Conservation (phyloP, 2,329 filamentous ascomycete genomes). For the Rutstroemia sp. region DNA sequence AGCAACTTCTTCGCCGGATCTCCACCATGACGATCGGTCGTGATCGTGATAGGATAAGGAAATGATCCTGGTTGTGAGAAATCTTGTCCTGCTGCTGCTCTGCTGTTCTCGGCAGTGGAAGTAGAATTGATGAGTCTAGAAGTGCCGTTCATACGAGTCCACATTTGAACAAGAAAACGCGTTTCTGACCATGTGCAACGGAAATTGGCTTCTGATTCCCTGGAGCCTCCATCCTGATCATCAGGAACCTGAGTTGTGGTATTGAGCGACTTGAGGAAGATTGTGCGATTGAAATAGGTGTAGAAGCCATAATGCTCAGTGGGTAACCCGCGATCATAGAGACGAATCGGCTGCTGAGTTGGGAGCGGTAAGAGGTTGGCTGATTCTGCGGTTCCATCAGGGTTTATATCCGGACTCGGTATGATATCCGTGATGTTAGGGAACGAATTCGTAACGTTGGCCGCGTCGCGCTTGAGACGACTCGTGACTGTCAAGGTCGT, state of each 20-base stretch:
- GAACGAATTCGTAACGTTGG: slow-evolving; percentile 16
- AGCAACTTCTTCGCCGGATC: slow-evolving; percentile 43
- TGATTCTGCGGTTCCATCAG: slow-evolving; percentile 65
- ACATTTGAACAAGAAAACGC: slow-evolving; percentile 57
- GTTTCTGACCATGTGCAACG: slow-evolving; percentile 54
- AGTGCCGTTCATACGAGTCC: slow-evolving; percentile 45
- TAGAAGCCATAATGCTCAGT: slow-evolving; percentile 94
- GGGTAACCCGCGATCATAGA: slow-evolving; percentile 74
- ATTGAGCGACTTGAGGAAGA: slow-evolving; percentile 55
- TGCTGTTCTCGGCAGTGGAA: slow-evolving; percentile 1
- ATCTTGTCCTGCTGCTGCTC: slow-evolving; percentile 23
- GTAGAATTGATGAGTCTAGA: slow-evolving; percentile 34
- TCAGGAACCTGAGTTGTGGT: slow-evolving; percentile 29
- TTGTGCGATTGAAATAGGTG: slow-evolving; percentile 79
- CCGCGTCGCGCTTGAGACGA: slow-evolving; percentile 10
- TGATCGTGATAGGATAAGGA: slow-evolving; percentile 56
- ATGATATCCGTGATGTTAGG: slow-evolving; percentile 46
- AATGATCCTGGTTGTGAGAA: slow-evolving; percentile 45
- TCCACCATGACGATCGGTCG: slow-evolving; percentile 56
- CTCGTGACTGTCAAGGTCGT: slow-evolving; percentile 26
- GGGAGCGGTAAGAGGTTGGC: slow-evolving; percentile 66
- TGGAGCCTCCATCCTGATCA: slow-evolving; percentile 49
- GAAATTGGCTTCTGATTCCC: slow-evolving; percentile 44
- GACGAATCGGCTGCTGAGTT: slow-evolving; percentile 67
- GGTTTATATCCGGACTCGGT: slow-evolving; percentile 53